Base-by-base conservation (phyloP, 805 yeast genomes). In the Metschnikowia proteae region DNA sequence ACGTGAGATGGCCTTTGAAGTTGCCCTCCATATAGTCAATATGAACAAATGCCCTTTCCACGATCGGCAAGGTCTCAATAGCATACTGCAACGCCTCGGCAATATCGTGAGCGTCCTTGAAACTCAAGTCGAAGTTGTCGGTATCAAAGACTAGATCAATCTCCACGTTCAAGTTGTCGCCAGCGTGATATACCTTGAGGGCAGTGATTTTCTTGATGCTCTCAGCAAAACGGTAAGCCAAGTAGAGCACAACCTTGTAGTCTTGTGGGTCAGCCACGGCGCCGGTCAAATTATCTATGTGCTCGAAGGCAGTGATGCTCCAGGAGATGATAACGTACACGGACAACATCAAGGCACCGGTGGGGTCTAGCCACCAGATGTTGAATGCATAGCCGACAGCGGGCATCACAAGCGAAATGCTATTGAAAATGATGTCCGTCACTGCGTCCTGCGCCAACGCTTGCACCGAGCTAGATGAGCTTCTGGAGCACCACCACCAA, bases 41-140 rank as follows among this genome's bases (percentile, higher is more conserved):
- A 61, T 87, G 95, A 13, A 87, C 94, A 71, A 83, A 87, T 1
- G 91, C 89, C 45, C 95, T 71, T 60, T 87, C 92, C 2, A 87
- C 90, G 63, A 73, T 78, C 0, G 92, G 90, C 50, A 87, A 67
- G 0, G 90, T 81, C 55, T 87, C 95, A 26, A 87, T 73, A 1
- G 94, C 86, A 59, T 86, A 87, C 64, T 87, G 95, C 39, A 87
- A 67, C 0, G 91, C 83, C 63, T 86, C 95, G 3, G 88, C 95
- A 32, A 87, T 72, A 61, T 87, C 95, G 63, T 87, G 95, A 46
- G 83, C 73, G 57, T 87, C 95, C 50, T 82, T 76, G 59, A 86
- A 67, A 3, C 73, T 62, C 54, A 83, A 65, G 7, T 73, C 61
- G 27, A 69, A 68, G 53, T 80, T 80, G 33, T 64, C 66, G 6